Evolutionary conservation across 768 basidiomycete species (phyloP).

Genomic region (Mycena capillaripes): DNA sequence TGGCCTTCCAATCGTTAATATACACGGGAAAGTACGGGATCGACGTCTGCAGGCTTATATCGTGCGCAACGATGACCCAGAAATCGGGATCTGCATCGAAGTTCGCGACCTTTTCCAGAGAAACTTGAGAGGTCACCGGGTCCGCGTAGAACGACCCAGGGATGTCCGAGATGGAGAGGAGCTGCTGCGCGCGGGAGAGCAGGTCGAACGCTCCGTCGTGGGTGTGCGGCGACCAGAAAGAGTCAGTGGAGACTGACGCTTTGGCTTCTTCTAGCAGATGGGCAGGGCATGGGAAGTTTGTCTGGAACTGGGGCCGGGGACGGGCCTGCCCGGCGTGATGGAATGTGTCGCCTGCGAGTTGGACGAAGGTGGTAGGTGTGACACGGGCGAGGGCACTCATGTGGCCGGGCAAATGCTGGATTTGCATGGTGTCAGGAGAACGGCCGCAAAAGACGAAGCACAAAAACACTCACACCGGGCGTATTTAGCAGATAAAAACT

Average conservation of each 20-base stretch:
- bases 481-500: slow-evolving; percentile 33
- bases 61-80: slow-evolving; percentile 23
- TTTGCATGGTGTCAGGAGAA: not conserved
- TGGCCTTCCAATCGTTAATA: slow-evolving; percentile 20
- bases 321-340: slow-evolving; percentile 31
- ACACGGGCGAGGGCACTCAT: slow-evolving; percentile 25
- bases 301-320: slow-evolving; percentile 23
- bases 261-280: slow-evolving; percentile 12
- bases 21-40: slow-evolving; percentile 9
- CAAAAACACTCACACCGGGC: slow-evolving; percentile 10
- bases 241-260: slow-evolving; percentile 10
- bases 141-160: slow-evolving; percentile 16
- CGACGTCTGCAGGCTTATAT: not conserved
- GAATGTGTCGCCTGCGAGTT: slow-evolving; percentile 26
- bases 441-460: not conserved
- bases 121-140: slow-evolving; percentile 9
- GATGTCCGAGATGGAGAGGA: slow-evolving; percentile 23
- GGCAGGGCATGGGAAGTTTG: slow-evolving; percentile 21
- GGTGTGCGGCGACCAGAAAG: slow-evolving; percentile 25
- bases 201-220: slow-evolving; percentile 10
- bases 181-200: slow-evolving; percentile 1
- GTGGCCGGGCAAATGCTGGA: slow-evolving; percentile 15
- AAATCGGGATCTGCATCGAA: slow-evolving; percentile 30
- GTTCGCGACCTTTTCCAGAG: slow-evolving; percentile 20
- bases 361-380: slow-evolving; percentile 22